These are phyloP conservation scores for Paraphoma sp. DNA, from an alignment of 2,329 filamentous ascomycete species.

Conservation along the genomic window DNA sequence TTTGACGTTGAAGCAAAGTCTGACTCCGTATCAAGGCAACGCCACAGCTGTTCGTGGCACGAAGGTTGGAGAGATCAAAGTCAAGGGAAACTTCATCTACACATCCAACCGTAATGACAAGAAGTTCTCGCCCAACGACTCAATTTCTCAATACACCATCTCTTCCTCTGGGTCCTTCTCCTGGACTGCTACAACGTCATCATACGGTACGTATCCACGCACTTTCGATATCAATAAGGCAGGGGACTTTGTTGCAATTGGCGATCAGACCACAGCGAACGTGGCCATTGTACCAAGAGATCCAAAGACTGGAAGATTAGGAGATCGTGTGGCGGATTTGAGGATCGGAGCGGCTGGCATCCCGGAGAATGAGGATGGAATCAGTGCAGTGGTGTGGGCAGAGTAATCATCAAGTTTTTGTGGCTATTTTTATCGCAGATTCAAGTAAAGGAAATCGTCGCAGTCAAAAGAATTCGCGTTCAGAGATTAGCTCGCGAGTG, in stretches of 20 bases:
- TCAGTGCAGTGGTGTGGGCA: slow-evolving; percentile 44
- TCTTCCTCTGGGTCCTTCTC: slow-evolving; percentile 32
- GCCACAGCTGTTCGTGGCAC: slow-evolving; percentile 32
- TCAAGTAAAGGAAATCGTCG: neutral
- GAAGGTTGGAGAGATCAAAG: slow-evolving; percentile 43
- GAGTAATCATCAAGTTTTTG: slow-evolving; percentile 24
- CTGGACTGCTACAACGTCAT: slow-evolving; percentile 37
- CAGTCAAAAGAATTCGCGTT: too few relatives aligned
- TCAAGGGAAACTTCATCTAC: slow-evolving; percentile 44
- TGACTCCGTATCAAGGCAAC: slow-evolving; percentile 43
- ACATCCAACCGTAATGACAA: slow-evolving; percentile 46
- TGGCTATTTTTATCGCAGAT: neutral
- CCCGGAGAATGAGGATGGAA: slow-evolving; percentile 40
- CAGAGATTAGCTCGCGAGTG: neutral
- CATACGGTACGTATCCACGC: slow-evolving; percentile 43
- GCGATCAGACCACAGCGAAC: slow-evolving; percentile 40
- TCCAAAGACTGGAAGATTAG: slow-evolving; percentile 33
- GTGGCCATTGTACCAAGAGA: slow-evolving; percentile 42
- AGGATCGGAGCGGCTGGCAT: slow-evolving; percentile 33
- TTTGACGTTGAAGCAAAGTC: slow-evolving; percentile 36
- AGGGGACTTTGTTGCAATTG: slow-evolving; percentile 39
- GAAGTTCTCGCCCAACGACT: slow-evolving; percentile 42
- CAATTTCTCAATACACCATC: slow-evolving; percentile 44
- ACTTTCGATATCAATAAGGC: slow-evolving; percentile 46
- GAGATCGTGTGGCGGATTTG: slow-evolving; percentile 29